A percentile compares a stretch with the other conserved stretches of the same genome.
These are phyloP conservation scores for Boechera stricta DNA, from an alignment of 345 rosid genomes.

Conservation along the genomic window DNA sequence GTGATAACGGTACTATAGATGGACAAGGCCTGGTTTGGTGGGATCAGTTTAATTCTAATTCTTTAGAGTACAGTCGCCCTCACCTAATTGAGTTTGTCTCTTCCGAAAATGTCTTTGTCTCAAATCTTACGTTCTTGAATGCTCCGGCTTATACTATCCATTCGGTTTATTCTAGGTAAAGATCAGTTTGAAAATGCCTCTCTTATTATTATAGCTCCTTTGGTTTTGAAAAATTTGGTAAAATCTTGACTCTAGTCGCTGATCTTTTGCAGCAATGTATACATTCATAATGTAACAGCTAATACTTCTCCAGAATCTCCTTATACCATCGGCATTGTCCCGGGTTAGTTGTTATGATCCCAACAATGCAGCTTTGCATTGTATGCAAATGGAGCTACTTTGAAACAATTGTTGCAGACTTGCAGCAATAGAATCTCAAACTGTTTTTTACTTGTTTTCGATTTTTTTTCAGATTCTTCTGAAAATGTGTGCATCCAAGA, in stretches of 20 bases:
- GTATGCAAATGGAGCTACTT: not conserved
- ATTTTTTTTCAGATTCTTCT: conserved; percentile 55
- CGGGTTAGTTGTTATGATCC: conserved; percentile 45
- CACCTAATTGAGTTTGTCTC: conserved; percentile 60
- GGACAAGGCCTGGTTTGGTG: conserved; percentile 77
- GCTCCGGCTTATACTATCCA: conserved; percentile 72
- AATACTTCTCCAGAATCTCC: conserved; percentile 55
- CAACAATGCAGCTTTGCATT: too few species aligned
- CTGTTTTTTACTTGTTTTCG: not conserved
- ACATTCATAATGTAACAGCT: conserved; percentile 50
- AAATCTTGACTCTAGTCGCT: conserved; percentile 1
- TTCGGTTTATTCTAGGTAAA: conserved; percentile 66
- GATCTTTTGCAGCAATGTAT: conserved; percentile 47
- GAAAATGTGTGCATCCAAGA: conserved; percentile 60
- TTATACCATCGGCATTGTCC: conserved; percentile 56
- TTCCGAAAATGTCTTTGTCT: conserved; percentile 52
- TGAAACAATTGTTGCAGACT: not conserved
- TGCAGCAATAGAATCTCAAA: not conserved
- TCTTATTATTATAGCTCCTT: not conserved
- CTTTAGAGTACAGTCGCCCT: conserved; percentile 56
- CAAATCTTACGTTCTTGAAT: conserved; percentile 59
- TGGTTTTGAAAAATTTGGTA: not conserved
- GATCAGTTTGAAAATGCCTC: not conserved
- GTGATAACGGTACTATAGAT: conserved; percentile 69
- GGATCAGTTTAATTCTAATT: conserved; percentile 52